These are phyloP conservation scores for Rhododendron ovatum DNA, from an alignment of 148 eudicot species.

Conservation along the genomic window DNA sequence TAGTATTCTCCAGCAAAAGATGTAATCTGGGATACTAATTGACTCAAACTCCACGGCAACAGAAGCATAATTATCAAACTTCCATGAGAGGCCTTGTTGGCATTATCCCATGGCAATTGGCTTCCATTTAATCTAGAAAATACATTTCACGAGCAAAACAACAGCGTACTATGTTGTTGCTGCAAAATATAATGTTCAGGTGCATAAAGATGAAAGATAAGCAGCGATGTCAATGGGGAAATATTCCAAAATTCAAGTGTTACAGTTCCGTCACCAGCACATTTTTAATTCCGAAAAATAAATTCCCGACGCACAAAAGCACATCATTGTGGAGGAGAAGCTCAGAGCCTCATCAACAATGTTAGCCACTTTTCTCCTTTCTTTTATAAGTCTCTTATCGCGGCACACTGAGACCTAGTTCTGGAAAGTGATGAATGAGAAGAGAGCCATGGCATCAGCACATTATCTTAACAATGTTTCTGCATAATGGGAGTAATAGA, in stretches of 20 bases:
- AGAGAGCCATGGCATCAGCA: background rate
- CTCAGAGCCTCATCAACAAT: background rate
- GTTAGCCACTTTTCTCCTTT: background rate
- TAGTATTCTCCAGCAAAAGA: background rate
- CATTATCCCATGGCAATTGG: background rate
- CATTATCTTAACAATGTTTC: background rate
- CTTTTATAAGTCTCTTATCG: constrained; percentile 26
- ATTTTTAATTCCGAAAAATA: background rate
- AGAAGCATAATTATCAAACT: background rate
- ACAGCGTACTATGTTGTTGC: background rate
- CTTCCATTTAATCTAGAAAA: background rate
- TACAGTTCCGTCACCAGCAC: background rate
- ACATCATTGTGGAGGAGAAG: constrained; percentile 5
- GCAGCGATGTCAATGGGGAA: background rate
- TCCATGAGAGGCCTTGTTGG: background rate
- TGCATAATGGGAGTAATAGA: background rate
- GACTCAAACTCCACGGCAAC: background rate
- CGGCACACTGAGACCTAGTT: constrained; percentile 47
- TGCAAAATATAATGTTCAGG: background rate
- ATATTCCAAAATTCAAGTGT: background rate
- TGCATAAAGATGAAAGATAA: background rate
- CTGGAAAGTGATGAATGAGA: constrained; percentile 15
- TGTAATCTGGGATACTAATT: background rate
- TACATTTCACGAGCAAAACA: background rate
- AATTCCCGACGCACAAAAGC: background rate